phyloP scores from a whole-genome alignment of 2,329 filamentous ascomycete genomes.

The Aquanectria penicillioides region DNA sequence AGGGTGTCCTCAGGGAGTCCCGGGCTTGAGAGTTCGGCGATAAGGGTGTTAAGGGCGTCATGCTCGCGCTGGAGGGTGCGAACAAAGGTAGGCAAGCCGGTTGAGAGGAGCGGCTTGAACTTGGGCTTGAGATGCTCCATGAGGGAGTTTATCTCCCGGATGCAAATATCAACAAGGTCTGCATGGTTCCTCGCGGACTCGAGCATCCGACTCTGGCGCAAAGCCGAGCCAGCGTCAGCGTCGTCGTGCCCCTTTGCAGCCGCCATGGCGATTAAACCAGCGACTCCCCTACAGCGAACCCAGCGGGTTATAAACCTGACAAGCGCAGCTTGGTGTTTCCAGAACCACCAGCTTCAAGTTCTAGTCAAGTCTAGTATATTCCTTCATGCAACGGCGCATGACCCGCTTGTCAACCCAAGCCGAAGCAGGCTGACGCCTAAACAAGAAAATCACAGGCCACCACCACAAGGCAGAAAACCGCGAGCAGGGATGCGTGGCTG shows the following conservation, averaged over 20 bases:
- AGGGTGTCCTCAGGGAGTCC: conserved; percentile 19
- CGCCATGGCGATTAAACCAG: neutral
- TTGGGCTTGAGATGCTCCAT: conserved; percentile 7
- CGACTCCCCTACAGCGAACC: neutral
- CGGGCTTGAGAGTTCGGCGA: conserved; percentile 19
- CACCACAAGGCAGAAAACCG: too few species aligned
- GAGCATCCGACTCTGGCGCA: conserved; percentile 25
- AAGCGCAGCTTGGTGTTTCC: neutral
- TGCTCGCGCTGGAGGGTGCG: conserved; percentile 33
- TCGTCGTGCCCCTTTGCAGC: neutral
- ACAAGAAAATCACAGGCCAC: too few species aligned
- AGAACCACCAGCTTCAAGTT: neutral
- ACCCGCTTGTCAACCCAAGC: neutral
- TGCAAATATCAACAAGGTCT: conserved; percentile 1
- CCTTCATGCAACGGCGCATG: neutral
- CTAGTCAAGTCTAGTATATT: conserved; percentile 8
- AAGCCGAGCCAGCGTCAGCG: neutral
- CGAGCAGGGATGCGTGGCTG: neutral
- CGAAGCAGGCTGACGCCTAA: conserved; percentile 13
- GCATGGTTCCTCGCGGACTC: conserved; percentile 25
- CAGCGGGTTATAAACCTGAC: neutral
- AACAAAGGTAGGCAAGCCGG: conserved; percentile 37
- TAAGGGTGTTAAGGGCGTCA: conserved; percentile 17
- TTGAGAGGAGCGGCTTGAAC: conserved; percentile 12
- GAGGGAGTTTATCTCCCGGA: conserved; percentile 18